Evolutionary conservation across 305 asterid species (phyloP).

Genomic region (Stenogyne calaminthoides): DNA sequence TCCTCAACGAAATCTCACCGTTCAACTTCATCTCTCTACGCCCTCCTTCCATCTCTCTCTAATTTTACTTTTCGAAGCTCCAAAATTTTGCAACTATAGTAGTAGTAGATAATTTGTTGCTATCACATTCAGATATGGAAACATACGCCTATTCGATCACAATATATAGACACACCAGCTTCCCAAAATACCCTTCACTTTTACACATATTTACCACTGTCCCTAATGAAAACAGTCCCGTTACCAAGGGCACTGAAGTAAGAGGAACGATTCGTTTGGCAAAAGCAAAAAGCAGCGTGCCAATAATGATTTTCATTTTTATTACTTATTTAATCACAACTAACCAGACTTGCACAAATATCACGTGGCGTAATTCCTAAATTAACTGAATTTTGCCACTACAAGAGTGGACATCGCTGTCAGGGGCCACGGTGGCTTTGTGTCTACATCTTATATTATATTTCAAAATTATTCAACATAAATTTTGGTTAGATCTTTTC

Average conservation of each 20-base stretch:
- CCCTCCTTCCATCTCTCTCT: constrained; percentile 37
- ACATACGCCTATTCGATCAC: not conserved
- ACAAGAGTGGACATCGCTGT: constrained; percentile 8
- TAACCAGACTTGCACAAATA: constrained; percentile 19
- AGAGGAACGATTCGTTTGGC: not conserved
- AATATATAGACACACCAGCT: constrained; percentile 23
- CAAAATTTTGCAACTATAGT: not conserved
- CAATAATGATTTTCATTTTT: not conserved
- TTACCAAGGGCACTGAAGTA: too few species aligned
- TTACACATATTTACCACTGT: constrained; percentile 11
- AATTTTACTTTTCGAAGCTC: not conserved
- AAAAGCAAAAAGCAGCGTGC: not conserved
- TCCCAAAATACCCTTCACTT: constrained; percentile 30
- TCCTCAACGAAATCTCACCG: constrained; percentile 34
- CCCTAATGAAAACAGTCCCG: too few species aligned
- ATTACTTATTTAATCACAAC: constrained; percentile 1
- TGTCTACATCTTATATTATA: constrained; percentile 12
- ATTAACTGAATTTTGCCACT: not conserved
- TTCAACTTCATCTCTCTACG: constrained; percentile 34
- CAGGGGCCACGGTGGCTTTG: constrained; percentile 32
- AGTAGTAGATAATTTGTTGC: not conserved
- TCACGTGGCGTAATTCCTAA: constrained; percentile 34
- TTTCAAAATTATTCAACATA: not conserved
- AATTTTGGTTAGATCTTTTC: not conserved
- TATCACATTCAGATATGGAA: not conserved